Evolutionary conservation across 2,329 filamentous ascomycete genomes (phyloP), one percentile per base, ranked within the genome.

Genomic region (Colletotrichum eremochloae): DNA sequence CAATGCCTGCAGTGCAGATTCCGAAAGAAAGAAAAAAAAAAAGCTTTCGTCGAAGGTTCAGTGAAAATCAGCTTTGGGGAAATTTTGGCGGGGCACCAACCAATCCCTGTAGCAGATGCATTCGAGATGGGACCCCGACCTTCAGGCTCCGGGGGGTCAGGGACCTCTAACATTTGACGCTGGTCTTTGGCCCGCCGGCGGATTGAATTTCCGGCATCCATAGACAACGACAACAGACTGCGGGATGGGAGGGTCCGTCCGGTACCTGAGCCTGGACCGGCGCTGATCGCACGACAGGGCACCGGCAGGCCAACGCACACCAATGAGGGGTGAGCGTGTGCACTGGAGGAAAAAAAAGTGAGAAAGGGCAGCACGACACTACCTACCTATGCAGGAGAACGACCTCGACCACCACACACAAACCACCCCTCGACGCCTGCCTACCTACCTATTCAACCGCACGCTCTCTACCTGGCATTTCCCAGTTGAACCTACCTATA

Each of bases 41-140:
- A 40, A 63, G 15, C 14, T 8, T 9, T 38, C 15, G 29, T 36
- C 29, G 46, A 69, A 60, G 42, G 44, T 38, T 73, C 24, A 5
- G 33, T 63, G 71, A 67, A 67, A 67, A 63, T 56, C 52, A 72
- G 63, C 38, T 40, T 67, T 68, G 55, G 71, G 68, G 67, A 74
- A 73, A 74, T 73, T 74, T 74, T 71, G 72, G 73, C 71, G 73
- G 73, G 73, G 71, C 72, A 67, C 48, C 70, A 33, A 65, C 70
- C 70, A 72, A 72, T 72, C 70, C 70, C 61, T 72, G 70, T 55
- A 55, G 55, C 55, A 50, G 61, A 70, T 70, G 67, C 70, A 70
- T 72, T 61, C 48, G 24, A 70, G 38, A 64, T 56, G 66, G 66
- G 29, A 3, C 44, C n/a, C 55, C 12, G 9, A 33, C 57, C 61